A percentile compares a stretch with the other conserved stretches of the same genome.
These are phyloP conservation scores for Chlamydomonas sp. DNA, from an alignment of 139 green algal species.

Conservation along the genomic window DNA sequence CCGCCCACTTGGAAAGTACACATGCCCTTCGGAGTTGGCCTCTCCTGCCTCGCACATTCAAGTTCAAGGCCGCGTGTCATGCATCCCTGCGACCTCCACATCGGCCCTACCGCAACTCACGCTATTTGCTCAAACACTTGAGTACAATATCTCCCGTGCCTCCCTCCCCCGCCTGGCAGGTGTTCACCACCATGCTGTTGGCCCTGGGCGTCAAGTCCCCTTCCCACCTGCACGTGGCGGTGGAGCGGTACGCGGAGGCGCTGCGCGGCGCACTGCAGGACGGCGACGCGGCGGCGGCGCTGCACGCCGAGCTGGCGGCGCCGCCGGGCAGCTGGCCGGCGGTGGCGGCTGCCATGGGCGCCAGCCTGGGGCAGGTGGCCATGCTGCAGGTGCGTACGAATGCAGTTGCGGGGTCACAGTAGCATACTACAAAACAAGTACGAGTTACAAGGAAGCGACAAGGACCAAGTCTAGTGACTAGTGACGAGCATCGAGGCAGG, in stretches of 20 bases:
- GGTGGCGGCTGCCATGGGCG: slow-evolving; percentile 1
- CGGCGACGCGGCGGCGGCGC: slow-evolving; percentile 45
- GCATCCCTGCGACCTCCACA: too few relatives aligned
- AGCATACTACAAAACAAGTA: not conserved
- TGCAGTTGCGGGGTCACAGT: not conserved
- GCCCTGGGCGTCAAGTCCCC: slow-evolving; percentile 84
- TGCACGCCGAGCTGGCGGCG: slow-evolving; percentile 40
- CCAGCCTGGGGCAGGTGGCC: slow-evolving; percentile 19
- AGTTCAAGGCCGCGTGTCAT: too few relatives aligned
- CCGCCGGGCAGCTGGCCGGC: slow-evolving; percentile 3
- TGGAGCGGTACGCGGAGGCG: slow-evolving; percentile 81
- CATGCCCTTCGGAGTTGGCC: too few relatives aligned
- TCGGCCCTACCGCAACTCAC: too few relatives aligned
- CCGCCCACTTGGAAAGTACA: too few relatives aligned
- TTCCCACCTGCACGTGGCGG: slow-evolving; percentile 80
- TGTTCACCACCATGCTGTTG: slow-evolving; percentile 74
- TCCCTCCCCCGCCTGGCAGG: slow-evolving; percentile 23
- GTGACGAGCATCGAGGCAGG: not conserved
- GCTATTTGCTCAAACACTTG: not conserved
- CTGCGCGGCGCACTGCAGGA: slow-evolving; percentile 55
- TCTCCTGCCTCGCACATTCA: too few relatives aligned
- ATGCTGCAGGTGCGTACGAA: not conserved
- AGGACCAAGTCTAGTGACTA: not conserved
- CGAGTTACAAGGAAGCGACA: not conserved
- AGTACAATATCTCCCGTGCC: not conserved